phyloP scores from a whole-genome alignment of 495 filamentous ascomycete genomes.

The Lentithecium fluviatile region DNA sequence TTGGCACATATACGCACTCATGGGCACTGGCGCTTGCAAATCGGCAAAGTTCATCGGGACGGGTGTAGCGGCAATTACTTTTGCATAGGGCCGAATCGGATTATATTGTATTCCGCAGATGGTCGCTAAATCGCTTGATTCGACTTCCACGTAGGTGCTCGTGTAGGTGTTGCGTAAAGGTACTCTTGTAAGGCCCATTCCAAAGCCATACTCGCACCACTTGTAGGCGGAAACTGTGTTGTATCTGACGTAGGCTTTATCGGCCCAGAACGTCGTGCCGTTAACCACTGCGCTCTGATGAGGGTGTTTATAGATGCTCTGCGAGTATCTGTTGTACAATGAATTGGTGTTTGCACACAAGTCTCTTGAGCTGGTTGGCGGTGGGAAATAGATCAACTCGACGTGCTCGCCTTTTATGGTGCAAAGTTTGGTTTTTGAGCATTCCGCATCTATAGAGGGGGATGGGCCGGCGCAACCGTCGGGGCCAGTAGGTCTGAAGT shows the following conservation, averaged over 20 bases:
- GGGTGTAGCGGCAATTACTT: not conserved
- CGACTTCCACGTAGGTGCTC: not conserved
- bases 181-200: not conserved
- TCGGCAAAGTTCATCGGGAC: not conserved
- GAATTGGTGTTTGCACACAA: not conserved
- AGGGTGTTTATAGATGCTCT: not conserved
- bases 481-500: not conserved
- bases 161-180: not conserved
- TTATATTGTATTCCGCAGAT: not conserved
- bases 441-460: too few species aligned
- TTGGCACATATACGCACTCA: not conserved
- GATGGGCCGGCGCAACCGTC: too few species aligned
- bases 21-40: not conserved
- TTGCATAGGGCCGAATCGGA: not conserved
- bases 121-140: not conserved
- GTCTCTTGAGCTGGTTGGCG: not conserved
- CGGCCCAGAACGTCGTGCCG: not conserved
- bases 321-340: not conserved
- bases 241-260: slow-evolving; percentile 4
- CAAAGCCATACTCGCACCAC: not conserved
- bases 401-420: not conserved
- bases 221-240: not conserved
- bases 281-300: not conserved
- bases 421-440: not conserved
- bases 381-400: not conserved